Evolutionary conservation across 1,139 yeast species (phyloP).

Genomic region (Magnusiomyces sp.): DNA sequence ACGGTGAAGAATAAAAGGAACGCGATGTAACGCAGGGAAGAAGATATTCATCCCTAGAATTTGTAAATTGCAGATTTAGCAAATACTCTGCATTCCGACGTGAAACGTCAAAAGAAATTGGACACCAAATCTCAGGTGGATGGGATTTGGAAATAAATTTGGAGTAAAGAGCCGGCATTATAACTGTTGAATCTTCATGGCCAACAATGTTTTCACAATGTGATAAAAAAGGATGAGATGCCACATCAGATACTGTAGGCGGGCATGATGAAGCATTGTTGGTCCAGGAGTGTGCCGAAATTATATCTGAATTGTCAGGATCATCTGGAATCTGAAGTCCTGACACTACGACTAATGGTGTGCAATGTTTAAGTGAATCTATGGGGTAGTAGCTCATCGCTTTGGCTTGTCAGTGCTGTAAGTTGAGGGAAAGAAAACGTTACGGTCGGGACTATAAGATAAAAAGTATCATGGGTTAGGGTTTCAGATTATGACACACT

Average conservation of each 20-base stretch:
- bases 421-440: too few species aligned
- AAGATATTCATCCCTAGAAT: constrained; percentile 8
- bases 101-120: constrained; percentile 9
- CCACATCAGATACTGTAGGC: not conserved
- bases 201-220: not conserved
- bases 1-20: not conserved
- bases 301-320: not conserved
- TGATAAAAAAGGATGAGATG: not conserved
- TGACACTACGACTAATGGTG: constrained; percentile 24
- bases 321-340: constrained; percentile 20
- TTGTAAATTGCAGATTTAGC: constrained; percentile 21
- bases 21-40: constrained; percentile 10
- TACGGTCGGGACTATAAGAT: too few species aligned
- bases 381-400: constrained; percentile 14
- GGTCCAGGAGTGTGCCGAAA: not conserved
- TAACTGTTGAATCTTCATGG: constrained; percentile 8
- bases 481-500: too few species aligned
- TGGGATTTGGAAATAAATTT: constrained; percentile 10
- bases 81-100: constrained; percentile 14
- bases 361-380: constrained; percentile 21
- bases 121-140: constrained; percentile 11
- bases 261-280: not conserved
- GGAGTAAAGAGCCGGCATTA: constrained; percentile 14
- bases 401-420: too few species aligned
- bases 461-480: too few species aligned